Conservation (phyloP, 2,329 filamentous ascomycete genomes). For the Pezizomycotina sp. region DNA sequence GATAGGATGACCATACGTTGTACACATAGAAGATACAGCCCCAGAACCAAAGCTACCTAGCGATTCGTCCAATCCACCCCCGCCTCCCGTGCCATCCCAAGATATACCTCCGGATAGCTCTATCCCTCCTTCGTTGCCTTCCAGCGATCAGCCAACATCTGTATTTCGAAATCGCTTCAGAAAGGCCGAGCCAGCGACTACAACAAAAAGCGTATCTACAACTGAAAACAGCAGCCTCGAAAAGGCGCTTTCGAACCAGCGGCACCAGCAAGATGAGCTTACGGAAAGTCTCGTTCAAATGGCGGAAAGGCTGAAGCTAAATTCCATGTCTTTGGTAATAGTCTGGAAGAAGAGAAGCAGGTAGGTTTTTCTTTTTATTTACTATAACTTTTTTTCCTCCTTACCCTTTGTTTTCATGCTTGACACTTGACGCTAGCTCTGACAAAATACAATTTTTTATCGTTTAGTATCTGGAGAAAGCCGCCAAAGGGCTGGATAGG, state of each 20-base stretch:
- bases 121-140: too few relatives aligned
- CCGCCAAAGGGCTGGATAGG: slow-evolving; percentile 13
- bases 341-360: slow-evolving; percentile 55
- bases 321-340: slow-evolving; percentile 54
- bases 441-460: too few relatives aligned
- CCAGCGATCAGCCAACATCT: slow-evolving; percentile 10
- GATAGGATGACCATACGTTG: too few relatives aligned
- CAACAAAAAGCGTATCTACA: slow-evolving; percentile 5
- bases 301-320: slow-evolving; percentile 59
- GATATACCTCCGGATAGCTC: too few relatives aligned
- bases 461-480: slow-evolving; percentile 7
- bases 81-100: too few relatives aligned
- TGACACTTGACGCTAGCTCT: too few relatives aligned
- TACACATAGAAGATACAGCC: too few relatives aligned
- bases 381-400: too few relatives aligned
- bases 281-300: slow-evolving; percentile 68
- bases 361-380: slow-evolving; percentile 33
- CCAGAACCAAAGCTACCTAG: too few relatives aligned
- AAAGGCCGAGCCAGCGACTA: slow-evolving; percentile 5
- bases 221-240: too few relatives aligned
- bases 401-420: too few relatives aligned
- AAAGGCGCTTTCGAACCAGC: slow-evolving; percentile 38
- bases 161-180: slow-evolving; percentile 14
- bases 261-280: slow-evolving; percentile 65
- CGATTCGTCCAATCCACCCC: too few relatives aligned